Conservation (phyloP, 495 filamentous ascomycete species). For the Trichoderma erinaceum region DNA sequence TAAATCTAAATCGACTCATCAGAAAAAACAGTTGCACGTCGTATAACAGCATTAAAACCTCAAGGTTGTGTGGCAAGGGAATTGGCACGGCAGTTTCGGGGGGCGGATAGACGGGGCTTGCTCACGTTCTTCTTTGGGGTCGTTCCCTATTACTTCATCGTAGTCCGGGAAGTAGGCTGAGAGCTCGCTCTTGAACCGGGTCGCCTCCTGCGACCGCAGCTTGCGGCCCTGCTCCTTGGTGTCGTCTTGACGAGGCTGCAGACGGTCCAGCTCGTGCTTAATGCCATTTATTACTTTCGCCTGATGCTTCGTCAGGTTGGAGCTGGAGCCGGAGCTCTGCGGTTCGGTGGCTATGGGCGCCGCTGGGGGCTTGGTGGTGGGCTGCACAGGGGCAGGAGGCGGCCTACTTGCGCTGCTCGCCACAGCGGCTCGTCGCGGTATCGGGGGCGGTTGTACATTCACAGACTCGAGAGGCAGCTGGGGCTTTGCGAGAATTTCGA, state of each 20-base stretch:
- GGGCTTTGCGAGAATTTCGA: constrained; percentile 34
- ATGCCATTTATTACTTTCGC: constrained; percentile 48
- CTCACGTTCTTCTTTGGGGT: constrained; percentile 69
- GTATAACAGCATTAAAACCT: constrained; percentile 28
- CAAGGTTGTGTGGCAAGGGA: constrained; percentile 12
- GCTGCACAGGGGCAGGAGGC: constrained; percentile 11
- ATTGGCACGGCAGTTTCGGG: constrained; percentile 16
- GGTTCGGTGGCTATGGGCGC: constrained; percentile 23
- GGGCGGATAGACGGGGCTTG: constrained; percentile 20
- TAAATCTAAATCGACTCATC: constrained; percentile 39
- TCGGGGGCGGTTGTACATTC: constrained; percentile 29
- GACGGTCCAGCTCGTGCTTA: constrained; percentile 43
- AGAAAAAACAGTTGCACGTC: constrained; percentile 37
- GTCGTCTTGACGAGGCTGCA: constrained; percentile 33
- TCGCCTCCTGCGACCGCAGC: constrained; percentile 49
- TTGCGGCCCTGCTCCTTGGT: constrained; percentile 44
- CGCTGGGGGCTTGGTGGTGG: constrained; percentile 19
- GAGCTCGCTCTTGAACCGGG: constrained; percentile 77
- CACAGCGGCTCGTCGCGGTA: constrained; percentile 23
- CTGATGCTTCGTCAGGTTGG: constrained; percentile 36
- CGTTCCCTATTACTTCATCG: constrained; percentile 81
- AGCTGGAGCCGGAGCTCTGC: constrained; percentile 23
- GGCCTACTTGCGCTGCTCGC: constrained; percentile 23
- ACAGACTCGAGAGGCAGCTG: constrained; percentile 25
- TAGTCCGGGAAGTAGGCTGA: constrained; percentile 85